A percentile compares a stretch with the other conserved stretches of the same genome.
These are phyloP conservation scores for Eucalyptus polyanthemos DNA, from an alignment of 345 rosid genomes.

Conservation along the genomic window DNA sequence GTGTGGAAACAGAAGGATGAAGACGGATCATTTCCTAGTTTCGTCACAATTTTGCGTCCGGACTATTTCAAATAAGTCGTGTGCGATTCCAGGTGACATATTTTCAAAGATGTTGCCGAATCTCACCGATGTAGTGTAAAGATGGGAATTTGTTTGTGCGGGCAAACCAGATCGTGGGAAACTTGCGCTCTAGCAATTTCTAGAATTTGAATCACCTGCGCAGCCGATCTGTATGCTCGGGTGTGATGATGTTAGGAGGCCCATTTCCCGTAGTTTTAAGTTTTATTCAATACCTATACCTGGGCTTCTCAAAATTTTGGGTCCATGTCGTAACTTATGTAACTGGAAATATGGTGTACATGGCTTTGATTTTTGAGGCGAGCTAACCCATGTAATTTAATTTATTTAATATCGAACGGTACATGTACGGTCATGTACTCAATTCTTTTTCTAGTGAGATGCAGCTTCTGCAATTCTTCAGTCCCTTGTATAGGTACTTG, in stretches of 20 bases:
- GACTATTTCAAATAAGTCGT: constrained; percentile 45
- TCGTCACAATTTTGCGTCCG: constrained; percentile 31
- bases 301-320: neutral
- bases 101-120: neutral
- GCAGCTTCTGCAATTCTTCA: neutral
- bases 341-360: neutral
- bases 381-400: neutral
- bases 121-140: neutral
- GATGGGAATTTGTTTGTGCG: neutral
- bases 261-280: neutral
- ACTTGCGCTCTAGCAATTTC: neutral
- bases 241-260: neutral
- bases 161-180: neutral
- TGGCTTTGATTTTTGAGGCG: neutral
- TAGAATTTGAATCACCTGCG: neutral
- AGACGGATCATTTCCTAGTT: constrained; percentile 30
- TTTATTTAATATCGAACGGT: neutral
- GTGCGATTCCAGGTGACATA: neutral
- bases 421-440: neutral
- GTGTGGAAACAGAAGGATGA: constrained; percentile 53
- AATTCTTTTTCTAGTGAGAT: neutral
- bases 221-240: neutral
- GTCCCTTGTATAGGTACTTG: neutral
- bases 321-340: neutral
- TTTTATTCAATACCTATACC: neutral